These are phyloP conservation scores for Eucalyptus decipiens DNA, from an alignment of 345 rosid species.

Conservation along the genomic window DNA sequence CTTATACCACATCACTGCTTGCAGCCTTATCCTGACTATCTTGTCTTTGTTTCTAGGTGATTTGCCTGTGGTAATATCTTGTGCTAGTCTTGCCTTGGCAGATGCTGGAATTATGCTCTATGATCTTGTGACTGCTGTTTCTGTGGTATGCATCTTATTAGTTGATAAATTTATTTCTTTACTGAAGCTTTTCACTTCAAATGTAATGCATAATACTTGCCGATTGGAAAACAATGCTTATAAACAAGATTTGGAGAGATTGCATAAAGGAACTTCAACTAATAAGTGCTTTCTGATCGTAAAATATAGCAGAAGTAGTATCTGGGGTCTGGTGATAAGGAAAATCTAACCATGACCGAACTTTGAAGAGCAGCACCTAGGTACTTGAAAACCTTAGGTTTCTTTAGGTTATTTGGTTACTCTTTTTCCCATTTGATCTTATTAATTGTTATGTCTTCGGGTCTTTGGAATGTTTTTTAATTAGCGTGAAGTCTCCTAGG, in stretches of 20 bases:
- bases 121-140: conserved; percentile 87
- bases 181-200: not conserved
- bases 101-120: conserved; percentile 96
- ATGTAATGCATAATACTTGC: not conserved
- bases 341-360: not conserved
- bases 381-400: not conserved
- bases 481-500: not conserved
- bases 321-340: not conserved
- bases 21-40: not conserved
- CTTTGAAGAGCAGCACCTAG: not conserved
- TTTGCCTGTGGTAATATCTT: conserved; percentile 77
- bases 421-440: not conserved
- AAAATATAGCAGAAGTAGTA: not conserved
- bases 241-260: not conserved
- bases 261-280: not conserved
- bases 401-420: not conserved
- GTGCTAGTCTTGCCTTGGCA: conserved; percentile 96
- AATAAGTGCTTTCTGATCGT: not conserved
- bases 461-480: not conserved
- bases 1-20: not conserved
- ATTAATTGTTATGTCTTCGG: not conserved
- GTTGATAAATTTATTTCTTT: not conserved
- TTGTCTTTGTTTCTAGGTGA: conserved; percentile 48
- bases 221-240: not conserved
- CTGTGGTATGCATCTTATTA: conserved; percentile 46